A percentile compares a stretch with the other conserved stretches of the same genome.
Conservation (phyloP, 345 rosid genomes). For the Bretschneidera sinensis region DNA sequence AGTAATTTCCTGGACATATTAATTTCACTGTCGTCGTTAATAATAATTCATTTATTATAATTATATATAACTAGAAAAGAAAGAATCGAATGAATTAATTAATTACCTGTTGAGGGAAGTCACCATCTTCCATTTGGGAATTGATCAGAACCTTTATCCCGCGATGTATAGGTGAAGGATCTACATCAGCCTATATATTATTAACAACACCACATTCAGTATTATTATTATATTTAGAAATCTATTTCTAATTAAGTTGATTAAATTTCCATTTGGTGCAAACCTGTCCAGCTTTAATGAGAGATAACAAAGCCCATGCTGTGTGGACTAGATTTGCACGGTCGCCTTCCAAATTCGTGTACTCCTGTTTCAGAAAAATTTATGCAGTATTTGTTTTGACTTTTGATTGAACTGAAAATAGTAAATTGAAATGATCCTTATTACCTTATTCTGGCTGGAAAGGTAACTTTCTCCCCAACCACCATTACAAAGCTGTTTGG, state of each 20-base stretch:
- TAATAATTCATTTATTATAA: neutral
- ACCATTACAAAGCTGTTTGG: constrained; percentile 46
- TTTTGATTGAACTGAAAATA: no score
- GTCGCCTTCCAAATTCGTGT: constrained; percentile 37
- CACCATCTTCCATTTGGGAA: constrained; percentile 51
- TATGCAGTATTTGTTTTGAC: no score
- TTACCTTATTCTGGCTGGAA: constrained; percentile 52
- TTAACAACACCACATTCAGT: neutral
- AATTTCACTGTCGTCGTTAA: neutral
- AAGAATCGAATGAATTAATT: no score
- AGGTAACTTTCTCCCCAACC: constrained; percentile 73
- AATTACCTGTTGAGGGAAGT: constrained; percentile 51
- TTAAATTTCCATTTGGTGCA: constrained; percentile 10
- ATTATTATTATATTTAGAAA: no score
- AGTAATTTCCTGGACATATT: constrained; percentile 44
- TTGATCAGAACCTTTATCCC: constrained; percentile 41
- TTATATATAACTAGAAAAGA: no score
- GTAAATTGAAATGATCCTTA: no score
- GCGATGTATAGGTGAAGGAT: constrained; percentile 37
- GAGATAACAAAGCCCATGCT: constrained; percentile 46
- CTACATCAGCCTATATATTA: constrained; percentile 18
- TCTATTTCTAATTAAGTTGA: no score
- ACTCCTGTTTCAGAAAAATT: constrained; percentile 19
- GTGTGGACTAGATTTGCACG: constrained; percentile 47
- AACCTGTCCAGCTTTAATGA: constrained; percentile 48